Base-by-base conservation (phyloP, 106 monocot genomes). In the Gastrodia elata region DNA sequence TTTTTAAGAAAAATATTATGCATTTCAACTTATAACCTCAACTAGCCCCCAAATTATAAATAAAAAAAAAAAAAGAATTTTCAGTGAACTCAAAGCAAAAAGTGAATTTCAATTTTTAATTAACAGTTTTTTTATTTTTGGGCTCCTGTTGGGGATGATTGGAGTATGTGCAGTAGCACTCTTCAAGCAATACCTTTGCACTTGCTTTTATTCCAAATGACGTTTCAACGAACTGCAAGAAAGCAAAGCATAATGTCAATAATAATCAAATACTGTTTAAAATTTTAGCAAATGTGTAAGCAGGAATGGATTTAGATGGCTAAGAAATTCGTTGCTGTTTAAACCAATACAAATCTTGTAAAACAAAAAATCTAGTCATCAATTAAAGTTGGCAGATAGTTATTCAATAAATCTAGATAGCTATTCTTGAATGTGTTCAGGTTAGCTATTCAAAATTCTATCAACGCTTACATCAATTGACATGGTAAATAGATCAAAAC, bases 161-260 rank as follows among this genome's bases (percentile, higher is more conserved):
- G n/a, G n/a, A n/a, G n/a, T n/a, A n/a, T n/a, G n/a, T n/a, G n/a
- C n/a, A n/a, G n/a, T n/a, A n/a, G n/a, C n/a, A n/a, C n/a, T n/a
- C n/a, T 59, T 59, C n/a, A 25, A 27, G 71, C 6, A 41, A 64
- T 87, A 93, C 93, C 93, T 87, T 64, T 0, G n/a, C 36, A 59
- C 75, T 70, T 64, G 85, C 68, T 84, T 85, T 79, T 37, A 93
- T 80, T 39, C 83, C 89, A 71, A 93, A 58, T 33, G 76, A 75
- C 25, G 71, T 80, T 82, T 93, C 93, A 32, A 93, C 93, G 44
- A 93, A 93, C 90, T 93, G 90, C 81, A 78, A 44, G n/a, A 80
- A 59, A 59, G 8, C 44, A 40, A 72, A n/a, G 32, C 72, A 20
- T 37, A 38, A 27, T 56, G 18, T 43, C 5, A 52, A 70, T 38